Percentiles rank a stretch among this genome's conserved stretches.
Evolutionary conservation across 2,329 filamentous ascomycete genomes (phyloP).

Genomic region (Apiospora koreana): DNA sequence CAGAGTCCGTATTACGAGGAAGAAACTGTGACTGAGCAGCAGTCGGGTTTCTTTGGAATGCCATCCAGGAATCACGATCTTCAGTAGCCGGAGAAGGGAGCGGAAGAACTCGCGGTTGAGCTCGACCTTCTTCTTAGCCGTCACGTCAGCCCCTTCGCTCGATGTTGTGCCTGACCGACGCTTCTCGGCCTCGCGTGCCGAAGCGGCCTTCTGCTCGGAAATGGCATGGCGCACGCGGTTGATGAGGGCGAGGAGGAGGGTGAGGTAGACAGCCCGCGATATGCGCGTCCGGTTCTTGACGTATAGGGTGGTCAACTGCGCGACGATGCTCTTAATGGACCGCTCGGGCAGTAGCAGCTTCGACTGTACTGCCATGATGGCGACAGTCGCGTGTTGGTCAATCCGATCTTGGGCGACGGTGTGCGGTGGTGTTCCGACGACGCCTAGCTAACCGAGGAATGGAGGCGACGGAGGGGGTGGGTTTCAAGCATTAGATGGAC

Average conservation of each 20-base stretch:
- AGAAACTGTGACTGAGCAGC: slow-evolving; percentile 88
- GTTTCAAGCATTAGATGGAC: neutral
- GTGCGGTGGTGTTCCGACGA: neutral
- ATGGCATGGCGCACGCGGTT: slow-evolving; percentile 92
- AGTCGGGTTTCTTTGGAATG: slow-evolving; percentile 84
- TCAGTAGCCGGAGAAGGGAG: slow-evolving; percentile 74
- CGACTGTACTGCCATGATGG: slow-evolving; percentile 71
- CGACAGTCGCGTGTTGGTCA: neutral
- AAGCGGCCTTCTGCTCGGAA: slow-evolving; percentile 87
- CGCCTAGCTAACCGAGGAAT: neutral
- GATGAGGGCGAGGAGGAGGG: slow-evolving; percentile 75
- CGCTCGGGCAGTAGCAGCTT: slow-evolving; percentile 67
- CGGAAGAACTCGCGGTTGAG: slow-evolving; percentile 82
- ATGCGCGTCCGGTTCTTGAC: slow-evolving; percentile 78
- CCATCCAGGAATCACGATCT: slow-evolving; percentile 90
- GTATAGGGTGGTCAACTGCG: slow-evolving; percentile 71
- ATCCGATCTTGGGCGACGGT: neutral
- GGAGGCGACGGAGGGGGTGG: neutral
- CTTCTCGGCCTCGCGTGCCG: slow-evolving; percentile 64
- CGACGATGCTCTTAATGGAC: slow-evolving; percentile 65
- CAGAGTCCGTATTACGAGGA: slow-evolving; percentile 84
- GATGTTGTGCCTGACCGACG: slow-evolving; percentile 54
- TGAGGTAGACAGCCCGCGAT: slow-evolving; percentile 80
- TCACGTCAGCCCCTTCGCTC: slow-evolving; percentile 33
- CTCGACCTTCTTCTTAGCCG: slow-evolving; percentile 71